Evolutionary conservation across 1,284 basidiomycete genomes (phyloP).

Genomic region (Malassezia sympodialis): DNA sequence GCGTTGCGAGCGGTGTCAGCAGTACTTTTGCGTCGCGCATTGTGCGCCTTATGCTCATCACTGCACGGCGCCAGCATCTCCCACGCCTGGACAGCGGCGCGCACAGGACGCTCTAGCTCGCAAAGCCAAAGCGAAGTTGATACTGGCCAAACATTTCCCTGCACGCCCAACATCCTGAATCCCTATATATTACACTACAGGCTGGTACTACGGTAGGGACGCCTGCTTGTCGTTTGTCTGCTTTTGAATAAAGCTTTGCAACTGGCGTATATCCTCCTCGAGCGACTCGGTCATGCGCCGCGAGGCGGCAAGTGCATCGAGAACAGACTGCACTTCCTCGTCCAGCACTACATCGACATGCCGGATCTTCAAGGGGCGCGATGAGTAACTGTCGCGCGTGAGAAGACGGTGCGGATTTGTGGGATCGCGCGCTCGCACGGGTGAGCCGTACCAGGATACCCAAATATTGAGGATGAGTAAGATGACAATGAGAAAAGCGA

Average conservation of each 20-base stretch:
- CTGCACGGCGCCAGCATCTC: slow-evolving; percentile 7
- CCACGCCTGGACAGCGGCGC: slow-evolving; percentile 1
- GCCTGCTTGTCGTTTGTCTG: background rate
- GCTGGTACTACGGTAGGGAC: background rate
- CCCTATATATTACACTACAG: background rate
- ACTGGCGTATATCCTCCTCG: slow-evolving; percentile 6
- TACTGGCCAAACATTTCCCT: slow-evolving; percentile 8
- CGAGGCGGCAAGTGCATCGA: slow-evolving; percentile 24
- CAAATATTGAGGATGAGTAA: slow-evolving; percentile 11
- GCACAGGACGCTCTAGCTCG: background rate
- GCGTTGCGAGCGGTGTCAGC: slow-evolving; percentile 9
- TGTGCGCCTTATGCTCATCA: slow-evolving; percentile 3
- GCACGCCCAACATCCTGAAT: background rate
- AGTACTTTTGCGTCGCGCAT: slow-evolving; percentile 10
- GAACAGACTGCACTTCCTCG: slow-evolving; percentile 10
- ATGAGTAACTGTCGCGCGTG: background rate
- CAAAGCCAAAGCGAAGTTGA: background rate
- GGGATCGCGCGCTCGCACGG: background rate
- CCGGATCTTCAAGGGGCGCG: background rate
- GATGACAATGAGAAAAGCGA: slow-evolving; percentile 4
- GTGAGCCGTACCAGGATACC: slow-evolving; percentile 2
- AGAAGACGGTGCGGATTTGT: slow-evolving; percentile 5
- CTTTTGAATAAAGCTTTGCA: slow-evolving; percentile 1
- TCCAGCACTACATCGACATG: slow-evolving; percentile 6
- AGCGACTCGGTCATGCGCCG: slow-evolving; percentile 13